Evolutionary conservation across 768 basidiomycete genomes (phyloP).

Genomic region (Termitomyces sp.): DNA sequence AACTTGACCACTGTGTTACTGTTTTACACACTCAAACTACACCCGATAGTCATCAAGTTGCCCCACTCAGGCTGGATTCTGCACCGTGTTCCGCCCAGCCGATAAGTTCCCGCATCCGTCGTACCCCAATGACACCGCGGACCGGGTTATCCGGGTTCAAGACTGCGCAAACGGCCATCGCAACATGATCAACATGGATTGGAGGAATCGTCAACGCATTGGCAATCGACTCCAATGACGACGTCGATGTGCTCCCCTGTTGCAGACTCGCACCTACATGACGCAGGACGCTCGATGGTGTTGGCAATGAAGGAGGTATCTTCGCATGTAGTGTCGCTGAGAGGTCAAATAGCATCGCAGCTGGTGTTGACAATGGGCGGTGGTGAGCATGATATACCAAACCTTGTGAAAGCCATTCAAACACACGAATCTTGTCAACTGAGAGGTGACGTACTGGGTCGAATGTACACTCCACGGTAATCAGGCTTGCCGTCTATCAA

Average conservation of each 20-base stretch:
- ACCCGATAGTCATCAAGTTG: constrained; percentile 8
- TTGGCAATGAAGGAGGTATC: constrained; percentile 55
- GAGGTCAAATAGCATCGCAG: constrained; percentile 81
- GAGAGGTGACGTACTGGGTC: constrained; percentile 70
- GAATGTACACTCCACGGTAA: constrained; percentile 75
- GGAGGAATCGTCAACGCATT: constrained; percentile 84
- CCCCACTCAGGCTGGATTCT: constrained; percentile 4
- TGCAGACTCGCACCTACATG: constrained; percentile 41
- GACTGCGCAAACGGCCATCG: constrained; percentile 71
- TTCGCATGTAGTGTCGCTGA: constrained; percentile 71
- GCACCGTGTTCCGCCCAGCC: constrained; percentile 47
- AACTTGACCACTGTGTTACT: background rate
- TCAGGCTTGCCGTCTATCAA: constrained; percentile 43
- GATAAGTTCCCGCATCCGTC: constrained; percentile 71
- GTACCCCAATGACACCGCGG: constrained; percentile 66
- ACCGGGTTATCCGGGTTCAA: constrained; percentile 51
- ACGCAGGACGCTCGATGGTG: constrained; percentile 64
- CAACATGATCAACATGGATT: constrained; percentile 95
- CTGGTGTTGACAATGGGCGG: constrained; percentile 84
- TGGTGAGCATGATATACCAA: constrained; percentile 95
- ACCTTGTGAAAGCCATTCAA: constrained; percentile 44
- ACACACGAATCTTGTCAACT: constrained; percentile 3
- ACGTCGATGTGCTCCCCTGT: constrained; percentile 26
- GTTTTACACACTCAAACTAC: background rate
- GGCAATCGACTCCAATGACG: constrained; percentile 64